Percentiles rank a stretch among this genome's conserved stretches.
Evolutionary conservation across 2,329 filamentous ascomycete species (phyloP).

Genomic region (Rhynchosporium graminicola): DNA sequence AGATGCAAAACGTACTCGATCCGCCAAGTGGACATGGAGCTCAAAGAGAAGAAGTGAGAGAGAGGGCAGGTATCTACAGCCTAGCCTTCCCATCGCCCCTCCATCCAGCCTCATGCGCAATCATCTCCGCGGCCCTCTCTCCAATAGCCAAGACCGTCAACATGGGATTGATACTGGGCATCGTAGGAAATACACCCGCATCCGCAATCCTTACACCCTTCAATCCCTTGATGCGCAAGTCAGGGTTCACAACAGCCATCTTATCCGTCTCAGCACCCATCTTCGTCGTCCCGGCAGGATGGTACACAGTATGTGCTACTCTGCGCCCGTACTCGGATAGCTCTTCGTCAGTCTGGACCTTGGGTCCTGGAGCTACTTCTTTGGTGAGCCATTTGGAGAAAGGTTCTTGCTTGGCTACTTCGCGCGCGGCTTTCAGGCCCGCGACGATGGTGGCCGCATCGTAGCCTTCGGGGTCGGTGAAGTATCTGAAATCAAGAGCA

Average conservation of each 20-base stretch:
- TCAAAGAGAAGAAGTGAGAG: not conserved
- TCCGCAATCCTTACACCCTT: slow-evolving; percentile 78
- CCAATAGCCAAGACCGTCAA: slow-evolving; percentile 82
- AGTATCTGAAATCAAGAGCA: slow-evolving; percentile 57
- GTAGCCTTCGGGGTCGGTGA: slow-evolving; percentile 57
- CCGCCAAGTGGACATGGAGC: too few species aligned
- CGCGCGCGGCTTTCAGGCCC: slow-evolving; percentile 40
- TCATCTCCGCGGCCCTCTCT: slow-evolving; percentile 81
- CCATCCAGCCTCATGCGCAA: slow-evolving; percentile 73
- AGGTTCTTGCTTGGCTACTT: slow-evolving; percentile 42
- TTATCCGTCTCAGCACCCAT: slow-evolving; percentile 76
- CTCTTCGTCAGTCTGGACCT: slow-evolving; percentile 70
- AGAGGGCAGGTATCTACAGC: slow-evolving; percentile 28
- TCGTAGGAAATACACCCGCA: slow-evolving; percentile 84
- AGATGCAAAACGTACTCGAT: too few species aligned
- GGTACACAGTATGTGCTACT: slow-evolving; percentile 86
- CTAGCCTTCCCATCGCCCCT: slow-evolving; percentile 40
- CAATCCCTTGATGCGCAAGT: slow-evolving; percentile 71
- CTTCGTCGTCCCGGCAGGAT: slow-evolving; percentile 85
- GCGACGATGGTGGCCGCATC: slow-evolving; percentile 51
- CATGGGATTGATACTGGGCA: slow-evolving; percentile 88
- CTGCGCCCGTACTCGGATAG: slow-evolving; percentile 79
- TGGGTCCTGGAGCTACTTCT: slow-evolving; percentile 43
- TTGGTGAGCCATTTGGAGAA: slow-evolving; percentile 46
- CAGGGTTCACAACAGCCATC: slow-evolving; percentile 76